Conservation (phyloP, 2,329 filamentous ascomycete species). For the Claviceps citrina region DNA sequence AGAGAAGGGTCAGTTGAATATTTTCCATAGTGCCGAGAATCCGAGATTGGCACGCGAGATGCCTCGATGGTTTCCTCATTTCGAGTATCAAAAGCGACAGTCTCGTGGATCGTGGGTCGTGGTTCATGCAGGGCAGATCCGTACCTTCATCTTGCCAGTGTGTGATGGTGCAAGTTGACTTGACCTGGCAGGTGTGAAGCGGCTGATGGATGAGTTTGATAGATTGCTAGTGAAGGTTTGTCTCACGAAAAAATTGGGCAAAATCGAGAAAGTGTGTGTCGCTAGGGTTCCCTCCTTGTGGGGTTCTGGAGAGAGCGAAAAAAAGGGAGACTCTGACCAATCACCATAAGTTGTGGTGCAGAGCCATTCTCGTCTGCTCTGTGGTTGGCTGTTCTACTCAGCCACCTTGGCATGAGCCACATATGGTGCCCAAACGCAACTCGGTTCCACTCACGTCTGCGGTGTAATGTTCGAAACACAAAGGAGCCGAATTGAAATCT, state of each 20-base stretch:
- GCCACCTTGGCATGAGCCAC: conserved; percentile 4
- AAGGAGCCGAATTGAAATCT: not conserved
- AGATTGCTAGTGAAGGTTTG: not conserved
- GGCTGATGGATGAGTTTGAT: conserved; percentile 14
- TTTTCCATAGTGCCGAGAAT: not conserved
- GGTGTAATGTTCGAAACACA: too few species aligned
- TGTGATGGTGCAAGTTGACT: conserved; percentile 30
- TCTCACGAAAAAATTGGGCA: conserved; percentile 19
- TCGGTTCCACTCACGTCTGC: too few species aligned
- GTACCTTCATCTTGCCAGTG: conserved; percentile 35
- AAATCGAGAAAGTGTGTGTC: conserved; percentile 27
- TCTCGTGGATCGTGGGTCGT: not conserved
- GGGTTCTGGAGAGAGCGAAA: not conserved
- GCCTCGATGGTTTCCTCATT: not conserved
- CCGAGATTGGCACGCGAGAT: not conserved
- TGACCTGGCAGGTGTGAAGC: conserved; percentile 25
- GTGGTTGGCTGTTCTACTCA: not conserved
- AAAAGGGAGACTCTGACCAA: conserved; percentile 20
- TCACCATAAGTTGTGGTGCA: conserved; percentile 9
- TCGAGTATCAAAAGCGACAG: not conserved
- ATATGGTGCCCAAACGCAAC: too few species aligned
- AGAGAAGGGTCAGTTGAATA: conserved; percentile 18
- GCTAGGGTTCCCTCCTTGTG: conserved; percentile 23
- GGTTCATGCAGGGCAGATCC: conserved; percentile 6
- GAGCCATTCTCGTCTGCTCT: not conserved